Evolutionary conservation across 495 filamentous ascomycete species (phyloP).

Genomic region (Annulohypoxylon nitens): DNA sequence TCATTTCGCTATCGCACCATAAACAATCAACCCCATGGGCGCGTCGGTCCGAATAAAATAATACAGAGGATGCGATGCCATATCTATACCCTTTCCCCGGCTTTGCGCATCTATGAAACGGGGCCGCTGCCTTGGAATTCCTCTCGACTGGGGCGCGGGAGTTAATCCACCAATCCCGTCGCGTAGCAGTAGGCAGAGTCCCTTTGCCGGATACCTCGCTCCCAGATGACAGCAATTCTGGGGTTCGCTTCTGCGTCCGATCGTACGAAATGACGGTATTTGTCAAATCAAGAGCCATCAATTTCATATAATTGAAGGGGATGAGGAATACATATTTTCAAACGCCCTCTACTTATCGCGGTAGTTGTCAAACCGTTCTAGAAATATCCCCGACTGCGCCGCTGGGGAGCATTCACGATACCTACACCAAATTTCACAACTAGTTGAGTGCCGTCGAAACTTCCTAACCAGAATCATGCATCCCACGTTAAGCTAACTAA

Average conservation of each 20-base stretch:
- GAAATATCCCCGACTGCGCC: conserved; percentile 34
- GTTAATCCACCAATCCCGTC: conserved; percentile 42
- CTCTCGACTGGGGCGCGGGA: conserved; percentile 16
- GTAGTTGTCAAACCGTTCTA: conserved; percentile 25
- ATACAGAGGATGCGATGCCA: conserved; percentile 26
- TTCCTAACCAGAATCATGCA: conserved; percentile 20
- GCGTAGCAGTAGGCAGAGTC: conserved; percentile 20
- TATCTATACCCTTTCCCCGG: conserved; percentile 41
- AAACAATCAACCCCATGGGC: conserved; percentile 20
- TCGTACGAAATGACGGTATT: conserved; percentile 17
- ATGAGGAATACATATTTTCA: conserved; percentile 20
- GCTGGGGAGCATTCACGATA: conserved; percentile 19
- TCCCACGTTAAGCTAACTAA: background rate
- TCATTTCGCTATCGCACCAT: conserved; percentile 25
- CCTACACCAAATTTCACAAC: conserved; percentile 7
- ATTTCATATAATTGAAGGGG: conserved; percentile 21
- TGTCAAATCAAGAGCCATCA: conserved; percentile 6
- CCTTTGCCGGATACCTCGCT: conserved; percentile 23
- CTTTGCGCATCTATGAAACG: conserved; percentile 38
- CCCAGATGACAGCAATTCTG: conserved; percentile 33
- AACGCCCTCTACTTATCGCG: conserved; percentile 5
- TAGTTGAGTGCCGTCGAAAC: background rate
- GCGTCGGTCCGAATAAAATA: conserved; percentile 40
- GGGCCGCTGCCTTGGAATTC: conserved; percentile 24
- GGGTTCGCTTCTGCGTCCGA: conserved; percentile 35